Conservation (phyloP, 1,284 basidiomycete genomes). For the Sanghuangporus baumii region DNA sequence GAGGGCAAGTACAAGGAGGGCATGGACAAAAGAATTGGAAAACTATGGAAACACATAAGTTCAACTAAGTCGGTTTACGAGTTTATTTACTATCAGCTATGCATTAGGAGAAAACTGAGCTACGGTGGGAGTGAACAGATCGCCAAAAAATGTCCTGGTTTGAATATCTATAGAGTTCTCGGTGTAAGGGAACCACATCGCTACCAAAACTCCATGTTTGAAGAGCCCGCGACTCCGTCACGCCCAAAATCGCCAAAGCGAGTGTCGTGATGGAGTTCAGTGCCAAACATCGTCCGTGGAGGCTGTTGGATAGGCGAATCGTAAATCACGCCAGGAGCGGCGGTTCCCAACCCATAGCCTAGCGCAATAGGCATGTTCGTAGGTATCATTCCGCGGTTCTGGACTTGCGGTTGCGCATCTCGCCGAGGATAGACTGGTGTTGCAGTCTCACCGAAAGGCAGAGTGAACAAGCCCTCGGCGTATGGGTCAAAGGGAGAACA, state of each 20-base stretch:
- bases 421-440: constrained; percentile 15
- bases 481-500: constrained; percentile 7
- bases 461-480: not conserved
- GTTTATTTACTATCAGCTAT: not conserved
- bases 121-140: not conserved
- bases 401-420: constrained; percentile 18
- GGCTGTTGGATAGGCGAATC: constrained; percentile 36
- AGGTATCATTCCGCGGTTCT: constrained; percentile 21
- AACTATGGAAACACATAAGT: not conserved
- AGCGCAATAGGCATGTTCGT: constrained; percentile 11
- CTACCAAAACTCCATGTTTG: constrained; percentile 39
- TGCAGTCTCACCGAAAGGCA: not conserved
- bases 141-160: not conserved
- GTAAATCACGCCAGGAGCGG: constrained; percentile 25
- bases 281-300: constrained; percentile 74
- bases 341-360: constrained; percentile 13
- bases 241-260: constrained; percentile 78
- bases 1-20: not conserved
- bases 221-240: constrained; percentile 63
- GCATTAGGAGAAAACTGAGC: not conserved
- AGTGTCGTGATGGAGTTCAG: constrained; percentile 66
- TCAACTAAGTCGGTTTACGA: not conserved
- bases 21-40: not conserved
- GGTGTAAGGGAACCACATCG: constrained; percentile 3
- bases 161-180: not conserved